Evolutionary conservation across 116 monocot genomes (phyloP).

Genomic region (Cymodocea nodosa): DNA sequence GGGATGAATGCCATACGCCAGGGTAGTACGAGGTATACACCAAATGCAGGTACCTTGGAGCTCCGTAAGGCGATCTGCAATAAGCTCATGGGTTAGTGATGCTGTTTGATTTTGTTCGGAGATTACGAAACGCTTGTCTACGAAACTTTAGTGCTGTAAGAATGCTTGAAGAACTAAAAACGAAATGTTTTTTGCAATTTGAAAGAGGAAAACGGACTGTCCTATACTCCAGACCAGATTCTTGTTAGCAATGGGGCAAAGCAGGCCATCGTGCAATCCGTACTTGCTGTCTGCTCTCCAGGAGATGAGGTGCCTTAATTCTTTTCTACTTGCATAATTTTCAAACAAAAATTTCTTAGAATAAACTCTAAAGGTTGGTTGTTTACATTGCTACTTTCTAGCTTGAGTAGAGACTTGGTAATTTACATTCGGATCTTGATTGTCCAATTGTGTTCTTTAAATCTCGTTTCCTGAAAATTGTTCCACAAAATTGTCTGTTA

Average conservation of each 20-base stretch:
- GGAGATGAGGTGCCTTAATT: constrained; percentile 69
- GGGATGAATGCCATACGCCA: constrained; percentile 74
- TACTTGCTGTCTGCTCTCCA: constrained; percentile 87
- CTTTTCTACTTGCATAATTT: neutral
- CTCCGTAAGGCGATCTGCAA: constrained; percentile 75
- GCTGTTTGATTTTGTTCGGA: neutral
- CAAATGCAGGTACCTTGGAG: constrained; percentile 84
- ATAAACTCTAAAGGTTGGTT: neutral
- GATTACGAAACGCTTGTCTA: neutral
- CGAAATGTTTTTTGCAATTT: constrained; percentile 4
- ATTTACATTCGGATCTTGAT: no score
- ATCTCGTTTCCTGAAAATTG: neutral
- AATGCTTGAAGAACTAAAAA: neutral
- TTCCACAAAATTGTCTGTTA: neutral
- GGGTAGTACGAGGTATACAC: constrained; percentile 63
- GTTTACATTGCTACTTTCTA: neutral
- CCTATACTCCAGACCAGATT: constrained; percentile 72
- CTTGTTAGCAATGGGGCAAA: constrained; percentile 96
- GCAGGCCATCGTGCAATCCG: constrained; percentile 64
- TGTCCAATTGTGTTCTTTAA: no score
- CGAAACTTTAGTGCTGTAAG: neutral
- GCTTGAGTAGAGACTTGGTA: no score
- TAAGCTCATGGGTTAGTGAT: constrained; percentile 51
- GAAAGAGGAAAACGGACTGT: constrained; percentile 87
- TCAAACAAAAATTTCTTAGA: neutral